Evolutionary conservation across 2,329 filamentous ascomycete genomes (phyloP).

Genomic region (Coniochaeta sp.): DNA sequence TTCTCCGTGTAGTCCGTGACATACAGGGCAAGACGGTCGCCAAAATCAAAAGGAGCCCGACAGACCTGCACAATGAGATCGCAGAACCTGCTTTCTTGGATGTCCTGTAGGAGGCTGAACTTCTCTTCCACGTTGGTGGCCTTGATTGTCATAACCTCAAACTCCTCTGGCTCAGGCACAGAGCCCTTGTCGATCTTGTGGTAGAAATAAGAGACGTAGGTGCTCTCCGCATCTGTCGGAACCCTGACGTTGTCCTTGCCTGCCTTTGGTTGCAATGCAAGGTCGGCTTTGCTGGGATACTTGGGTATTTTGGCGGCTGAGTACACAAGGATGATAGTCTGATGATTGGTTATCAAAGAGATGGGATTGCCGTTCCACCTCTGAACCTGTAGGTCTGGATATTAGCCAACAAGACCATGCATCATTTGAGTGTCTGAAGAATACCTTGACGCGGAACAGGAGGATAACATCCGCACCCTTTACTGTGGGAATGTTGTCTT

Average conservation of each 20-base stretch:
- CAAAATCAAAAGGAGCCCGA: slow-evolving; percentile 33
- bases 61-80: slow-evolving; percentile 70
- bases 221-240: slow-evolving; percentile 24
- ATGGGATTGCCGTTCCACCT: slow-evolving; percentile 16
- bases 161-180: slow-evolving; percentile 37
- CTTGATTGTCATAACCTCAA: slow-evolving; percentile 26
- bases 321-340: slow-evolving; percentile 40
- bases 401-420: slow-evolving; percentile 9
- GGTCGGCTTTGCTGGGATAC: slow-evolving; percentile 27
- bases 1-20: slow-evolving; percentile 81
- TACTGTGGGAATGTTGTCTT: slow-evolving; percentile 40
- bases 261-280: slow-evolving; percentile 18
- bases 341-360: slow-evolving; percentile 36
- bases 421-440: background rate
- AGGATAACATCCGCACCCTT: slow-evolving; percentile 57
- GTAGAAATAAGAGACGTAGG: slow-evolving; percentile 42
- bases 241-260: slow-evolving; percentile 6
- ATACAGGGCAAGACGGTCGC: slow-evolving; percentile 55
- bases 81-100: slow-evolving; percentile 49
- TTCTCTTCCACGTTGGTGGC: slow-evolving; percentile 45
- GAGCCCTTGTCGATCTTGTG: slow-evolving; percentile 33
- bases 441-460: slow-evolving; percentile 49
- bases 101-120: slow-evolving; percentile 58
- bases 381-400: slow-evolving; percentile 31
- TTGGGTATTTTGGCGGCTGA: slow-evolving; percentile 29